Percentiles rank a stretch among this genome's conserved stretches.
phyloP scores from a whole-genome alignment of 495 filamentous ascomycete species.

The Staphylotrichum tortipilum region DNA sequence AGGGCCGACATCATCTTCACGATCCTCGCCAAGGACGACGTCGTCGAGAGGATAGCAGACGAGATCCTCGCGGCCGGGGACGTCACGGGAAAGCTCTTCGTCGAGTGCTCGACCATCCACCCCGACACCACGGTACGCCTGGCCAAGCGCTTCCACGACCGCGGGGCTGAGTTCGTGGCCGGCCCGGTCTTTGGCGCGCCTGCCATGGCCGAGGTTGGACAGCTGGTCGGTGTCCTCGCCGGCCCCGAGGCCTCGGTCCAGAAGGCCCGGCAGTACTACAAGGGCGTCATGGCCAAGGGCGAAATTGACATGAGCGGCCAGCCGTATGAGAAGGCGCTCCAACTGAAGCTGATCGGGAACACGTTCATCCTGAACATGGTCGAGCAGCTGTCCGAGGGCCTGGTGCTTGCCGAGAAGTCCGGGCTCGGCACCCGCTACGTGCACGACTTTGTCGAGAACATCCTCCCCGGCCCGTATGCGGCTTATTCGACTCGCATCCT shows the following conservation, averaged over 20 bases:
- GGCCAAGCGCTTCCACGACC: slow-evolving; percentile 44
- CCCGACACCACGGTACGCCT: slow-evolving; percentile 67
- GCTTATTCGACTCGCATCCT: slow-evolving; percentile 69
- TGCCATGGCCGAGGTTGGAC: slow-evolving; percentile 65
- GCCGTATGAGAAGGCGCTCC: slow-evolving; percentile 47
- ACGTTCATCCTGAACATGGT: slow-evolving; percentile 80
- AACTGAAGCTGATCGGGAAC: slow-evolving; percentile 79
- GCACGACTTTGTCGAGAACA: slow-evolving; percentile 55
- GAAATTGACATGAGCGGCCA: slow-evolving; percentile 64
- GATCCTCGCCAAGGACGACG: slow-evolving; percentile 72
- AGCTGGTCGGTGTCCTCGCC: slow-evolving; percentile 68
- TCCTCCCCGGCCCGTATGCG: slow-evolving; percentile 56
- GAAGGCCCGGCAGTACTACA: slow-evolving; percentile 62
- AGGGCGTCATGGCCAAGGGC: slow-evolving; percentile 64
- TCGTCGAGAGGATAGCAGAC: slow-evolving; percentile 52
- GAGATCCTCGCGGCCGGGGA: slow-evolving; percentile 42
- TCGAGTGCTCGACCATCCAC: slow-evolving; percentile 85
- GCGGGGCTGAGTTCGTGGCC: slow-evolving; percentile 65
- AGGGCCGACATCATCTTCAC: slow-evolving; percentile 73
- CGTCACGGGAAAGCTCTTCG: slow-evolving; percentile 59
- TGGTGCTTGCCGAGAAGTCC: slow-evolving; percentile 69
- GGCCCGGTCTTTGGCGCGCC: slow-evolving; percentile 80
- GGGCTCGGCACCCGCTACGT: slow-evolving; percentile 64
- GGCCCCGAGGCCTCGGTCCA: slow-evolving; percentile 53
- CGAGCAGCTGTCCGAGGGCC: slow-evolving; percentile 65